Conservation (phyloP, 805 yeast species). For the Saturnispora hagleri region DNA sequence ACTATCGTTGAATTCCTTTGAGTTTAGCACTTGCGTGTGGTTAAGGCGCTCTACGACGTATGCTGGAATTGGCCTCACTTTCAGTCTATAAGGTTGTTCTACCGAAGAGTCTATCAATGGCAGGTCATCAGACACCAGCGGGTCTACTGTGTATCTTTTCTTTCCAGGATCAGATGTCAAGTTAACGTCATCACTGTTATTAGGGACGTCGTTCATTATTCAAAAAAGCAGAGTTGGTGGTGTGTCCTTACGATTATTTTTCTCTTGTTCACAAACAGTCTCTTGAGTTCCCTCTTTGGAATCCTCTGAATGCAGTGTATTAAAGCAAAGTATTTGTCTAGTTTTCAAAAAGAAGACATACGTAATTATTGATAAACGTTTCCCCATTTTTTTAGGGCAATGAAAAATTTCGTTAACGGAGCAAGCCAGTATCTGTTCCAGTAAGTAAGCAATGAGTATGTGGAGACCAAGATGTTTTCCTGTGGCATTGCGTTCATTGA, state of each 20-base stretch:
- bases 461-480: not conserved
- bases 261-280: no score
- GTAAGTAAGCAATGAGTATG: not conserved
- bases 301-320: not conserved
- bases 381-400: not conserved
- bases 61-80: conserved; percentile 9
- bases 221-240: not conserved
- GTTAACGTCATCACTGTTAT: not conserved
- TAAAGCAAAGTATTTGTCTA: not conserved
- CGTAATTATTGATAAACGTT: not conserved
- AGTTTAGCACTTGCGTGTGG: not conserved
- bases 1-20: not conserved
- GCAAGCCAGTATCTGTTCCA: not conserved
- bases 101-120: not conserved
- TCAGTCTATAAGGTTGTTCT: not conserved
- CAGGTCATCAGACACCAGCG: not conserved
- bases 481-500: not conserved
- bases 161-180: not conserved
- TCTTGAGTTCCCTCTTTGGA: no score
- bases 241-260: no score
- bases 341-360: not conserved
- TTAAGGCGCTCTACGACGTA: conserved; percentile 15
- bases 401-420: not conserved
- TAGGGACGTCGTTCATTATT: not conserved
- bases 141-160: not conserved